phyloP scores from a whole-genome alignment of 2,329 filamentous ascomycete species.

The Alternaria ethzedia region DNA sequence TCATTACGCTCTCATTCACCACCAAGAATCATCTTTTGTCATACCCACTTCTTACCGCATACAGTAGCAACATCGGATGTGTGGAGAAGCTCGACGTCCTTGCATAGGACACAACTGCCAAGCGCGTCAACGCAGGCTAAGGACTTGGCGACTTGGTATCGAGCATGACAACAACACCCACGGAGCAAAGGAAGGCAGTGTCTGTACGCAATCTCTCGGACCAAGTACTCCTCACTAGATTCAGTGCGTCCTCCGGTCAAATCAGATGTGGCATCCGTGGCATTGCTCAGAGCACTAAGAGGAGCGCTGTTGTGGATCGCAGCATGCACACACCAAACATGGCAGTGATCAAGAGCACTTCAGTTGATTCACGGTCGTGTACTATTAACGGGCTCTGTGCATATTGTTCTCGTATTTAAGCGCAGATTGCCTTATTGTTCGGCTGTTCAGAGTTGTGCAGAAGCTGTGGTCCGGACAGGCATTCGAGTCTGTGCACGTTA shows the following conservation, averaged over 20 bases:
- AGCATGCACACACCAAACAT: neutral
- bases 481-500: neutral
- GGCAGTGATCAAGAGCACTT: neutral
- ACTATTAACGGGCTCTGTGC: neutral
- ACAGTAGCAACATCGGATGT: neutral
- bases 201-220: neutral
- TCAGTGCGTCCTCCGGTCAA: neutral
- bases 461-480: neutral
- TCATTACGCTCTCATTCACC: neutral
- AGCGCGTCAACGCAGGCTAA: constrained; percentile 2
- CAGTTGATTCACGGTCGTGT: neutral
- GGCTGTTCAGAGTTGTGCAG: neutral
- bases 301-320: neutral
- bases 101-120: neutral
- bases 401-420: neutral
- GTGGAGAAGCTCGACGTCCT: neutral
- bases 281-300: neutral
- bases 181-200: constrained; percentile 1
- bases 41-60: neutral
- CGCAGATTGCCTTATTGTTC: neutral
- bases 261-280: neutral
- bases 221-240: neutral
- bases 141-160: constrained; percentile 8
- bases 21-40: neutral
- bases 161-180: neutral